A percentile compares a stretch with the other conserved stretches of the same genome.
phyloP scores from a whole-genome alignment of 805 yeast genomes.

The Priceomyces melissophilus region DNA sequence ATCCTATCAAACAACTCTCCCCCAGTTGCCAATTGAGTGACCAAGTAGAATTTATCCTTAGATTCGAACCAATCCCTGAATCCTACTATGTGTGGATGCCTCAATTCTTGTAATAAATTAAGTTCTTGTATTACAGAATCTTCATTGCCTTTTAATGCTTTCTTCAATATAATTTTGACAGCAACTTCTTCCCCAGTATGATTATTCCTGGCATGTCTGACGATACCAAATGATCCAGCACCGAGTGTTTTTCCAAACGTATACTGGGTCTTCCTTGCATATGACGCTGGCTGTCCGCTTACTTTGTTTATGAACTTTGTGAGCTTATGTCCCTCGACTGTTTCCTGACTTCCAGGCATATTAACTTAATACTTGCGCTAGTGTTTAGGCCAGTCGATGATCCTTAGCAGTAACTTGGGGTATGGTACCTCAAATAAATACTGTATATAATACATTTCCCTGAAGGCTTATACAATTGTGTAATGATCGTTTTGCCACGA shows the following conservation, averaged over 20 bases:
- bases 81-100: conserved; percentile 85
- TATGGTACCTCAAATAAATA: too few species aligned
- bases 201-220: conserved; percentile 64
- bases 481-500: too few species aligned
- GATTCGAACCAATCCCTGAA: conserved; percentile 93
- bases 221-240: conserved; percentile 95
- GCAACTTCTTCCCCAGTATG: conserved; percentile 70
- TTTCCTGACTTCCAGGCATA: background rate
- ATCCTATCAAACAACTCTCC: conserved; percentile 94
- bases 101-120: conserved; percentile 57
- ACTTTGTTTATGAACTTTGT: conserved; percentile 49
- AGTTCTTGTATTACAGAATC: conserved; percentile 78
- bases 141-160: conserved; percentile 77
- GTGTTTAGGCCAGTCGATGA: too few species aligned
- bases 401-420: too few species aligned
- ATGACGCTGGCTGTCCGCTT: conserved; percentile 70
- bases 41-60: conserved; percentile 87
- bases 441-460: too few species aligned
- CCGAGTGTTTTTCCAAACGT: conserved; percentile 83
- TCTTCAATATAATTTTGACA: conserved; percentile 81
- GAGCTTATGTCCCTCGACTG: conserved; percentile 18
- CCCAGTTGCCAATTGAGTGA: conserved; percentile 92
- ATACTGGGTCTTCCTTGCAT: conserved; percentile 63
- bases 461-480: too few species aligned
- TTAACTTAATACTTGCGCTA: background rate